Evolutionary conservation across 2,329 filamentous ascomycete genomes (phyloP).

Genomic region (Coleophoma crateriformis): DNA sequence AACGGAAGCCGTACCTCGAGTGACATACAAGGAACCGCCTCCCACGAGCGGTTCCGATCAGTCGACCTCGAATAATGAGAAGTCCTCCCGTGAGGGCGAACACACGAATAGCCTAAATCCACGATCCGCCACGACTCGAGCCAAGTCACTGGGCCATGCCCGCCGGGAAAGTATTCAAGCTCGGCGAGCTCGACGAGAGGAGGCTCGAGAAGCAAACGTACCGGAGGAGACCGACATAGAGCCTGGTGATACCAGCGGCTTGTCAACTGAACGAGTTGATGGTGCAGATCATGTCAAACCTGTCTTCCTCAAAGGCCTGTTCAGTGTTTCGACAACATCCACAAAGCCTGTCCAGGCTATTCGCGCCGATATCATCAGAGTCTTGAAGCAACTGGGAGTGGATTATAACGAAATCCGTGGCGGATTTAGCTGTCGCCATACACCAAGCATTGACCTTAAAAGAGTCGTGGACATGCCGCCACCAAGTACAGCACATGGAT

Average conservation of each 20-base stretch:
- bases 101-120: slow-evolving; percentile 46
- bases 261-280: slow-evolving; percentile 55
- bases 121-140: slow-evolving; percentile 61
- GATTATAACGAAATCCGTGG: slow-evolving; percentile 89
- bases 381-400: slow-evolving; percentile 82
- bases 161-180: slow-evolving; percentile 90
- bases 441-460: slow-evolving; percentile 83
- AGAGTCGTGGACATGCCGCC: slow-evolving; percentile 59
- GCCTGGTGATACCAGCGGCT: slow-evolving; percentile 54
- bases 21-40: slow-evolving; percentile 58
- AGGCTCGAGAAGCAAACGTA: slow-evolving; percentile 68
- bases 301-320: slow-evolving; percentile 91
- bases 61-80: slow-evolving; percentile 47
- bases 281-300: slow-evolving; percentile 82
- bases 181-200: slow-evolving; percentile 68
- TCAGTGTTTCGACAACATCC: slow-evolving; percentile 95
- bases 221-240: slow-evolving; percentile 89
- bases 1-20: slow-evolving; percentile 43
- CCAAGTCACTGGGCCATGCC: slow-evolving; percentile 85
- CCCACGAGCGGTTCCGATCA: slow-evolving; percentile 76
- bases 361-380: slow-evolving; percentile 82
- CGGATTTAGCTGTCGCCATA: slow-evolving; percentile 84
- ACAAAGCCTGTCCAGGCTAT: slow-evolving; percentile 85
- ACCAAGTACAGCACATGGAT: slow-evolving; percentile 43
- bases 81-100: slow-evolving; percentile 36